Evolutionary conservation across 495 filamentous ascomycete species (phyloP).

Genomic region (Lentithecium fluviatile): DNA sequence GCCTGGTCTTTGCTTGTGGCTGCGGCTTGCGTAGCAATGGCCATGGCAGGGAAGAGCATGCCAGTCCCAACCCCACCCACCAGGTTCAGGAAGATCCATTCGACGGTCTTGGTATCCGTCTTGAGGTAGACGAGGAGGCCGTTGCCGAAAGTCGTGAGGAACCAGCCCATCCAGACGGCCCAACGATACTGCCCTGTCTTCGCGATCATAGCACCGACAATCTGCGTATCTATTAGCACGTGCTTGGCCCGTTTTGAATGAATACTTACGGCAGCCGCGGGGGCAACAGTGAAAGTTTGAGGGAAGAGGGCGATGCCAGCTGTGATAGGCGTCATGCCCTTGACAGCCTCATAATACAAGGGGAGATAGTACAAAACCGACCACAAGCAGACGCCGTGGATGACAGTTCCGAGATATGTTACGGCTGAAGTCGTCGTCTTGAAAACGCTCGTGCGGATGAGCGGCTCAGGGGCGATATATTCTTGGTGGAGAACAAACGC

Average conservation of each 20-base stretch:
- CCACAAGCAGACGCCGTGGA: constrained; percentile 57
- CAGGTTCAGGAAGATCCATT: constrained; percentile 53
- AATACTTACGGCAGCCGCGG: constrained; percentile 46
- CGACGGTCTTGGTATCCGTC: constrained; percentile 44
- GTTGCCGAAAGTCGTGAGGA: constrained; percentile 49
- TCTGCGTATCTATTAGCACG: neutral
- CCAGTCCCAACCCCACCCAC: constrained; percentile 52
- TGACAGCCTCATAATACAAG: constrained; percentile 63
- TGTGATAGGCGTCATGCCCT: constrained; percentile 53
- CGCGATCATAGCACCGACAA: constrained; percentile 47
- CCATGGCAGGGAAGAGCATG: constrained; percentile 51
- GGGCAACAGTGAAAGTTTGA: constrained; percentile 55
- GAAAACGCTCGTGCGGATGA: constrained; percentile 56
- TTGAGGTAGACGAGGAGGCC: constrained; percentile 51
- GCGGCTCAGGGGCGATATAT: constrained; percentile 49
- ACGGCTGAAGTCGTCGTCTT: constrained; percentile 48
- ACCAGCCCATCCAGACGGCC: constrained; percentile 56
- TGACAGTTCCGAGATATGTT: constrained; percentile 50
- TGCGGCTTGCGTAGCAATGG: constrained; percentile 54
- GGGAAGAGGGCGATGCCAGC: constrained; percentile 63
- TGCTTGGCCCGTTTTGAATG: neutral
- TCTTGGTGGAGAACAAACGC: constrained; percentile 38
- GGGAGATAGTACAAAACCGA: constrained; percentile 61
- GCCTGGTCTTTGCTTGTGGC: constrained; percentile 47
- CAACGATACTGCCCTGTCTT: constrained; percentile 51